Evolutionary conservation across 352 stramenopile species (phyloP).

Genomic region (Pythium brassicae): DNA sequence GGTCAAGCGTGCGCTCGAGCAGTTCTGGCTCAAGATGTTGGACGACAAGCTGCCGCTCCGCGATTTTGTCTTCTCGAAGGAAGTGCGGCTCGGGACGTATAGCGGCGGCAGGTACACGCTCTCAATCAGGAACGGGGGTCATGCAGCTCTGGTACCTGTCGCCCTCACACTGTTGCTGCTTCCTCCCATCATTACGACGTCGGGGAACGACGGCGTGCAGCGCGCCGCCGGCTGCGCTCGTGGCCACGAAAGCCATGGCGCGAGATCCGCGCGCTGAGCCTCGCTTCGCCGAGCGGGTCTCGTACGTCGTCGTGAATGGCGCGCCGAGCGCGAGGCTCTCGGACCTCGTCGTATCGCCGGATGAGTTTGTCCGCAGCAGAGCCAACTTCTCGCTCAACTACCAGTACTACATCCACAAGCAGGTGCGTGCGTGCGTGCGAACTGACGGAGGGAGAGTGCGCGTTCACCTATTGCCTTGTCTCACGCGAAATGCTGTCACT

Average conservation of each 20-base stretch:
- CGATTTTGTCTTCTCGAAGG: slow-evolving; percentile 84
- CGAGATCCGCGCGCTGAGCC: slow-evolving; percentile 75
- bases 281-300: slow-evolving; percentile 81
- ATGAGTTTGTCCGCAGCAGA: slow-evolving; percentile 51
- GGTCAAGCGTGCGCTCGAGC: slow-evolving; percentile 58
- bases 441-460: too few relatives aligned
- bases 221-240: slow-evolving; percentile 68
- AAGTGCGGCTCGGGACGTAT: slow-evolving; percentile 85
- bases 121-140: not conserved
- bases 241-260: slow-evolving; percentile 74
- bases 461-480: too few relatives aligned
- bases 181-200: not conserved
- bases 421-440: slow-evolving; percentile 31
- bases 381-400: slow-evolving; percentile 74
- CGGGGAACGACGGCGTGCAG: slow-evolving; percentile 16
- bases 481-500: not conserved
- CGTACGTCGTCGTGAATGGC: slow-evolving; percentile 91
- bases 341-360: slow-evolving; percentile 87
- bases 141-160: not conserved
- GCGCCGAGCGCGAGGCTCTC: slow-evolving; percentile 79
- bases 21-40: slow-evolving; percentile 67
- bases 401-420: slow-evolving; percentile 93
- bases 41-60: slow-evolving; percentile 56
- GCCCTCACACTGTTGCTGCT: not conserved
- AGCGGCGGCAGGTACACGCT: slow-evolving; percentile 25